A percentile compares a stretch with the other conserved stretches of the same genome.
Evolutionary conservation across 805 yeast species (phyloP).

Genomic region (Wickerhamiella brachini): DNA sequence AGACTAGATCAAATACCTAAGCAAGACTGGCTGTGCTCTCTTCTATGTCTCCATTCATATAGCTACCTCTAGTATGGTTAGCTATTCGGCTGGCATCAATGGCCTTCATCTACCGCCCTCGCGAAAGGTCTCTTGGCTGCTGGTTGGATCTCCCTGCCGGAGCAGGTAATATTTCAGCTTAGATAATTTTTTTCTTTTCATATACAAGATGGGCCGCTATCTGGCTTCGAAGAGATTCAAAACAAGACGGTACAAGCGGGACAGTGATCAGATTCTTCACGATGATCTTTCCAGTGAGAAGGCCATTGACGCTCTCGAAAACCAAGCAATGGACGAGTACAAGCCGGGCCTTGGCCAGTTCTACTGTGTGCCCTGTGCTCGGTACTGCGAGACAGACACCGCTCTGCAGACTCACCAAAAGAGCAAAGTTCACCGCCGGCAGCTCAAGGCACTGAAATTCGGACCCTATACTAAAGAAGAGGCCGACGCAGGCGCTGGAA

Average conservation of each 20-base stretch:
- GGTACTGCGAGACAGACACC: conserved; percentile 66
- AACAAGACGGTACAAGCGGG: conserved; percentile 42
- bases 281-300: conserved; percentile 56
- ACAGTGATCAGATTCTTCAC: conserved; percentile 61
- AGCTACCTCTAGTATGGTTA: no score
- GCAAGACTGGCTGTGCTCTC: no score
- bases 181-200: conserved; percentile 1
- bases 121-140: no score
- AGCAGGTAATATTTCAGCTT: neutral
- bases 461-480: conserved; percentile 82
- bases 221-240: conserved; percentile 67
- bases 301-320: conserved; percentile 41
- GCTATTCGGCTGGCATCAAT: neutral
- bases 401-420: conserved; percentile 62
- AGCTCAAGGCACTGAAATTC: conserved; percentile 58
- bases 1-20: no score
- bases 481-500: conserved; percentile 83
- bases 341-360: conserved; percentile 91
- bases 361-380: conserved; percentile 90
- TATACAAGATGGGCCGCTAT: conserved; percentile 33
- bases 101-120: no score
- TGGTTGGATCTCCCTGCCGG: no score
- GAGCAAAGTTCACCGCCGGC: conserved; percentile 72
- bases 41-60: no score
- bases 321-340: conserved; percentile 79